Conservation (phyloP, 2,329 filamentous ascomycete genomes). For the Penicillium polonicum region DNA sequence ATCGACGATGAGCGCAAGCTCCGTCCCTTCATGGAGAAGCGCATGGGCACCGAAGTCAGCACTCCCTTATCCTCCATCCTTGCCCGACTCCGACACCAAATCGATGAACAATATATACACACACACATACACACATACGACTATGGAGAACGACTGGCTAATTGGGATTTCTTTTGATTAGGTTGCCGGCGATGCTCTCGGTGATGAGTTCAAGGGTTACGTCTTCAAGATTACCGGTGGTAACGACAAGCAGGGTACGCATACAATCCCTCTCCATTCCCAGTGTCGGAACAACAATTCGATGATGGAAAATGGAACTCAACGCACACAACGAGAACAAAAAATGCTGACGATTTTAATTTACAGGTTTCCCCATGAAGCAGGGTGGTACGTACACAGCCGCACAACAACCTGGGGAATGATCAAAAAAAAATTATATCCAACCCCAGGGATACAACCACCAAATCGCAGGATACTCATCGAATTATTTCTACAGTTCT, state of each 20-base stretch:
- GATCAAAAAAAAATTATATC: constrained; percentile 4
- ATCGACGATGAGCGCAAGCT: constrained; percentile 99
- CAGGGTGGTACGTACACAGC: constrained; percentile 66
- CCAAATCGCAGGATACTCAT: constrained; percentile 28
- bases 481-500: constrained; percentile 53
- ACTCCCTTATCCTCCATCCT: constrained; percentile 24
- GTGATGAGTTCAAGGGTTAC: constrained; percentile 99
- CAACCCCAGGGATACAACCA: constrained; percentile 5
- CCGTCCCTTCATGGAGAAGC: constrained; percentile 97
- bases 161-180: constrained; percentile 46
- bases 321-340: constrained; percentile 2
- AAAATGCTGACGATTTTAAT: constrained; percentile 27
- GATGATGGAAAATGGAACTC: background rate
- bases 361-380: constrained; percentile 94
- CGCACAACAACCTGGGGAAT: constrained; percentile 24
- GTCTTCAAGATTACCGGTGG: constrained; percentile 99
- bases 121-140: constrained; percentile 24
- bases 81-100: constrained; percentile 13
- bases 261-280: constrained; percentile 8
- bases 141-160: constrained; percentile 29
- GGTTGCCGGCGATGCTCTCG: constrained; percentile 89
- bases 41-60: constrained; percentile 63
- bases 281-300: background rate
- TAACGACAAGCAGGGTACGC: constrained; percentile 95
- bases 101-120: constrained; percentile 8